A percentile compares a stretch with the other conserved stretches of the same genome.
Evolutionary conservation across 2,329 filamentous ascomycete genomes (phyloP).

Genomic region (Pyricularia sp.): DNA sequence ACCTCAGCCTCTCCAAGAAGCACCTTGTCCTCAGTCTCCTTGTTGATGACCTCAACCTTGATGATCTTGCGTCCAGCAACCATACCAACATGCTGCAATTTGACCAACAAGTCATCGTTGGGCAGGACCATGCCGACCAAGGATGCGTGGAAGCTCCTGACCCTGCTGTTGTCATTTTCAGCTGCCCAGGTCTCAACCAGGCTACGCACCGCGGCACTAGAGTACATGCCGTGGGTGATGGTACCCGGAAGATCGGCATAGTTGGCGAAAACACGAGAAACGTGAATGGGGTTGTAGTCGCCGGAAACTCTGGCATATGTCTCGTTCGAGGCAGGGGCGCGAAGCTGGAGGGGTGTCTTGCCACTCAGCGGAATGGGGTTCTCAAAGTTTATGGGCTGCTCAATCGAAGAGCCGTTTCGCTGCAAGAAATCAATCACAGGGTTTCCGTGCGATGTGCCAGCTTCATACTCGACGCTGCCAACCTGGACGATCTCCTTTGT

Average conservation of each 20-base stretch:
- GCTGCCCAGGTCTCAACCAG: conserved; percentile 98
- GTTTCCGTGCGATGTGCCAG: conserved; percentile 84
- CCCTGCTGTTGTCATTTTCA: conserved; percentile 94
- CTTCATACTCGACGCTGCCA: conserved; percentile 91
- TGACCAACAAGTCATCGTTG: conserved; percentile 89
- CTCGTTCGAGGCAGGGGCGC: conserved; percentile 91
- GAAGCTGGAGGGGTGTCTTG: conserved; percentile 75
- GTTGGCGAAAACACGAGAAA: conserved; percentile 88
- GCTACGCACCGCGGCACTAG: conserved; percentile 88
- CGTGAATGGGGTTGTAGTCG: conserved; percentile 98
- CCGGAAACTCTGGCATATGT: conserved; percentile 95
- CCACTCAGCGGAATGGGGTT: conserved; percentile 92
- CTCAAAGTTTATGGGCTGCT: conserved; percentile 94
- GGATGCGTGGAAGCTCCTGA: conserved; percentile 92
- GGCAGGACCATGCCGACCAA: conserved; percentile 98
- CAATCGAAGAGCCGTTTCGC: conserved; percentile 80
- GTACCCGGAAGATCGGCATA: conserved; percentile 94
- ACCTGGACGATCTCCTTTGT: conserved; percentile 97
- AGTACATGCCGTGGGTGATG: conserved; percentile 99
- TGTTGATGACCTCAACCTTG: conserved; percentile 93
- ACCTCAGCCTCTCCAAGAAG: conserved; percentile 91
- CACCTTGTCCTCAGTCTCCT: conserved; percentile 93
- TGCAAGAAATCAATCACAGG: conserved; percentile 93
- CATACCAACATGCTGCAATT: conserved; percentile 94
- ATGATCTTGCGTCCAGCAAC: conserved; percentile 97